Base-by-base conservation (phyloP, 345 rosid genomes). In the Microthlaspi erraticum region DNA sequence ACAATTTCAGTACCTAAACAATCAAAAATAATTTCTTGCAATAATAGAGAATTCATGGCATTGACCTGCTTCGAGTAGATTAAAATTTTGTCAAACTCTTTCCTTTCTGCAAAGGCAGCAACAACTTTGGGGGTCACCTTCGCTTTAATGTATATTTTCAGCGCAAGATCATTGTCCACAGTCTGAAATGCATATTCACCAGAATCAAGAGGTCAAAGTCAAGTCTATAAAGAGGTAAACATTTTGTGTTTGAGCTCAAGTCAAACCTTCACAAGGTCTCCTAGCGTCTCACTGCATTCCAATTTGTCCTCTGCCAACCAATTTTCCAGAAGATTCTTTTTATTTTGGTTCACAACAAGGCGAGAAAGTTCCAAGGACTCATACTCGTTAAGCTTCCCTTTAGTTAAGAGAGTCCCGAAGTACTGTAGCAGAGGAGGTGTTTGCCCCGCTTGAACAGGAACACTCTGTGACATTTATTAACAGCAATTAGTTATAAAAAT, bases 101-200 rank as follows among this genome's bases (percentile, higher is more conserved):
- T 89, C 68, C 99, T 75, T 83, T 95, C 99, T 31, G 99, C 99
- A 82, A 95, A 95, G 78, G 99, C 99, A 34, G 99, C 98, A 38
- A 95, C 98, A 78, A 95, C 99, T 84, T 95, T 95, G 37, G 99
- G 99, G 51, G 99, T 95, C 60, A 96, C 99, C 80, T 98, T 85
- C 45, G 99, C 99, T 85, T 95, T 95, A 60, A 92, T 92, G 78
- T 88, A 95, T 76, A 95, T 92, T 79, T 95, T 95, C 72, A 95
- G 72, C 0, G 99, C 99, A 70, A 95, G 99, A 77, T 95, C 99
- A 81, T 95, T 95, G 83, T 95, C 99, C 78, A 95, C 99, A 45
- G 99, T 95, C 99, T 95, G 73, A 73, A 84, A 68, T 46, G 20
- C 14, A 43, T 43, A 16, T 45, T 45, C 50, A 45, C 20, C 50